Evolutionary conservation across 306 rosid species (phyloP).

Genomic region (Lablab purpureus): DNA sequence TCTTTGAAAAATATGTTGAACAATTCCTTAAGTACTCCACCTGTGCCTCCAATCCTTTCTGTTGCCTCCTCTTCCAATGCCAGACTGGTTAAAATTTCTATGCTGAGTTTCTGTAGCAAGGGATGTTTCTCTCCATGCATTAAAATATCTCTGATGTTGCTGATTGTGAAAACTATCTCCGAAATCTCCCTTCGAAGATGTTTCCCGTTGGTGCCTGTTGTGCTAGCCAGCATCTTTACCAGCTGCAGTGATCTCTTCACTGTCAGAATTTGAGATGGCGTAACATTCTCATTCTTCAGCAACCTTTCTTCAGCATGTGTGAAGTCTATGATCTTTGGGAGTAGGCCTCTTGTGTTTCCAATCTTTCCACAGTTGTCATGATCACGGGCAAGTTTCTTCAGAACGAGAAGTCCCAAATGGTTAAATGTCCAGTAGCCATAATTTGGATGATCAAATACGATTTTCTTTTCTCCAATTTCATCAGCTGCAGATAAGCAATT

Average conservation of each 20-base stretch:
- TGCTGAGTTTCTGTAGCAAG: constrained; percentile 73
- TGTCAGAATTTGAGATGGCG: constrained; percentile 63
- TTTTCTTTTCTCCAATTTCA: constrained; percentile 79
- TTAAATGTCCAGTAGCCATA: constrained; percentile 84
- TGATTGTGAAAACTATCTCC: constrained; percentile 81
- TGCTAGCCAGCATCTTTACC: constrained; percentile 84
- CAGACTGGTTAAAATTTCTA: constrained; percentile 81
- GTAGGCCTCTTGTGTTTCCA: constrained; percentile 87
- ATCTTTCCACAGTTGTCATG: constrained; percentile 95
- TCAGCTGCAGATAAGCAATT: constrained; percentile 65
- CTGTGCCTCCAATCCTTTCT: constrained; percentile 88
- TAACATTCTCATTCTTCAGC: constrained; percentile 61
- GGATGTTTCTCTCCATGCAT: constrained; percentile 77
- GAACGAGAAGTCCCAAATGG: constrained; percentile 79
- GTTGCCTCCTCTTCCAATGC: constrained; percentile 86
- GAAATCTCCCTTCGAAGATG: constrained; percentile 80
- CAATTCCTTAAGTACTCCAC: constrained; percentile 82
- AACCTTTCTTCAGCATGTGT: constrained; percentile 73
- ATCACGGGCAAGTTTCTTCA: constrained; percentile 85
- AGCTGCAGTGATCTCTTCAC: constrained; percentile 84
- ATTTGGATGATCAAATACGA: constrained; percentile 57
- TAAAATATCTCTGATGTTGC: constrained; percentile 83
- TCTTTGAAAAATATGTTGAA: constrained; percentile 70
- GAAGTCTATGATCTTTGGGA: constrained; percentile 85
- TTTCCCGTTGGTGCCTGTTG: constrained; percentile 81